Evolutionary conservation across 2,329 filamentous ascomycete genomes (phyloP), one percentile per base, ranked within the genome.

Genomic region (Neobulgaria alba): DNA sequence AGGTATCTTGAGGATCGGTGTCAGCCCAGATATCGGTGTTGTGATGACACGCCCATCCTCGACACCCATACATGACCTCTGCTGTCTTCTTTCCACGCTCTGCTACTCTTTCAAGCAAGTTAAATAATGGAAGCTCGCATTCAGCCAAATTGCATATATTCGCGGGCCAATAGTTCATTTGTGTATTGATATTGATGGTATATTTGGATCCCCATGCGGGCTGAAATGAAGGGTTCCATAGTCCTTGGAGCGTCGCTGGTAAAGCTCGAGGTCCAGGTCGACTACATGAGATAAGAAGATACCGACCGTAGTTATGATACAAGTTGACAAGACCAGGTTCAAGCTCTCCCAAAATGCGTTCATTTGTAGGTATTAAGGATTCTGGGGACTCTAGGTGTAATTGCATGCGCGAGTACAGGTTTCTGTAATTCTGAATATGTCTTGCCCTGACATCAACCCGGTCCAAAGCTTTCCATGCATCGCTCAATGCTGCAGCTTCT

Each of bases 141-240:
- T 66, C 64, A 0, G 57, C 36, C n/a, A 59, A 40, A 32, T 56
- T 55, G 29, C 52, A 52, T 2, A 51, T 35, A 34, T 59, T 55
- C 9, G 56, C 53, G 1, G 56, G 61, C 69, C 68, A 73, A 49
- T 73, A 73, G 46, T 72, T 72, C 70, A 73, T 73, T 50, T 73
- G 63, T 0, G 64, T 56, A 31, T 72, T 73, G 52, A 72, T 69
- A 45, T 72, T 71, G 48, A 72, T 67, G 0, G 69, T 72, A 41
- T 64, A 70, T 45, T 68, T 71, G 17, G 60, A 63, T 3, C 67
- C 67, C 68, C 69, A 72, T 0, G 64, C 55, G 4, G 64, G 64
- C 8, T 59, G 49, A 40, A 66, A 67, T 4, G 58, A 57, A 1
- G 60, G 54, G 36, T 67, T 68, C 66, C 65, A 68, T 23, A 69